These are phyloP conservation scores for Mortierella sp. DNA, from an alignment of 371 early-diverging fungal genomes.

Conservation along the genomic window DNA sequence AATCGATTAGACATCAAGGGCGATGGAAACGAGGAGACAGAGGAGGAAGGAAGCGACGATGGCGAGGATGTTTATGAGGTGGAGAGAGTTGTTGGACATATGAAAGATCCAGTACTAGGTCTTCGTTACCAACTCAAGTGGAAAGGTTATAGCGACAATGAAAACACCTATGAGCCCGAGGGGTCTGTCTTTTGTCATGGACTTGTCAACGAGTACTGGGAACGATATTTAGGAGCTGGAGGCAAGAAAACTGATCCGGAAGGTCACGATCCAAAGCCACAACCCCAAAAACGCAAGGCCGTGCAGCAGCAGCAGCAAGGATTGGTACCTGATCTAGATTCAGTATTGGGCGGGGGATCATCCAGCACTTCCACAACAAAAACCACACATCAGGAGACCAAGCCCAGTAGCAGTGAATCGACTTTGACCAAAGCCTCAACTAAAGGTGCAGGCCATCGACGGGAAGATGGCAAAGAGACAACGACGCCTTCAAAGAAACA, in stretches of 20 bases:
- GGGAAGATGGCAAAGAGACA: not conserved
- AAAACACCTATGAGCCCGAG: conserved; percentile 34
- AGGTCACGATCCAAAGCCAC: conserved; percentile 13
- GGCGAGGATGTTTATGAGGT: conserved; percentile 37
- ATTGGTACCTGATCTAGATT: conserved; percentile 17
- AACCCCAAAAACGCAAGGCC: not conserved
- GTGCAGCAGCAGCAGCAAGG: not conserved
- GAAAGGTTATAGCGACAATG: conserved; percentile 31
- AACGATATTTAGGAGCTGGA: conserved; percentile 16
- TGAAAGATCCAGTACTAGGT: not conserved
- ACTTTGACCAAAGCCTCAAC: too few species aligned
- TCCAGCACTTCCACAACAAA: not conserved
- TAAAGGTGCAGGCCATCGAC: not conserved
- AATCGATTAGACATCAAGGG: not conserved
- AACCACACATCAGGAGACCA: not conserved
- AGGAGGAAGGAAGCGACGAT: conserved; percentile 12
- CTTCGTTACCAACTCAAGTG: conserved; percentile 35
- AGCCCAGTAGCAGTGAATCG: not conserved
- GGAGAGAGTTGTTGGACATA: conserved; percentile 45
- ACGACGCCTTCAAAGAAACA: not conserved
- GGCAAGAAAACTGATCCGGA: conserved; percentile 17
- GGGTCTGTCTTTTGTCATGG: conserved; percentile 19
- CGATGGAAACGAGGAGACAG: conserved; percentile 5
- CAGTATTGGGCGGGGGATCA: not conserved
- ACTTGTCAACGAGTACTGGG: conserved; percentile 40